These are phyloP conservation scores for Sporothrix euskadiensis DNA, from an alignment of 2,329 filamentous ascomycete genomes.

Conservation along the genomic window DNA sequence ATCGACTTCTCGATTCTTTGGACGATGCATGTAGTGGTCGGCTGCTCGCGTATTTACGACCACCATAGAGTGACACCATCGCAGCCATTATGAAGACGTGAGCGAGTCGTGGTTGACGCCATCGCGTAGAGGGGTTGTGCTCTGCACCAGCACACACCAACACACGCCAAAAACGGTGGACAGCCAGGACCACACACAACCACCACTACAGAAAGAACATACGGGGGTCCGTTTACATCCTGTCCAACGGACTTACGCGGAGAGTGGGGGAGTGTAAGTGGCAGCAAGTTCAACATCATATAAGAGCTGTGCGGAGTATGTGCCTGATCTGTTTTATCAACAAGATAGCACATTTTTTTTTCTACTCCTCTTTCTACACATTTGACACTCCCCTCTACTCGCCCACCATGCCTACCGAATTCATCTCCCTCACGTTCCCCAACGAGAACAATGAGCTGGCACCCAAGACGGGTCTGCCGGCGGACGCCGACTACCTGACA, in stretches of 20 bases:
- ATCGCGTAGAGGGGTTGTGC: background rate
- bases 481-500: constrained; percentile 57
- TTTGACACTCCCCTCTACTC: background rate
- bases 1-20: background rate
- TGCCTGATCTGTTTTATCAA: background rate
- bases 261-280: background rate
- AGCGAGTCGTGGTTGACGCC: constrained; percentile 1
- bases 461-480: constrained; percentile 51
- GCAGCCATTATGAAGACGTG: background rate
- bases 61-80: background rate
- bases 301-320: background rate
- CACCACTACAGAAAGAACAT: background rate
- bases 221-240: background rate
- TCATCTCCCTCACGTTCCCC: constrained; percentile 59
- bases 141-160: background rate
- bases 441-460: constrained; percentile 58
- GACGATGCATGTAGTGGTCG: background rate
- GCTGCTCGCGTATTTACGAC: background rate
- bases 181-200: background rate
- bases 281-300: background rate
- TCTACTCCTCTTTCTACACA: background rate
- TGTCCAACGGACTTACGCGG: background rate
- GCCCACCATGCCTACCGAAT: constrained; percentile 51
- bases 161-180: background rate
- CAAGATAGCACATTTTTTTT: background rate